A percentile compares a stretch with the other conserved stretches of the same genome.
Conservation (phyloP, 306 rosid genomes). For the Sesbania bispinosa region DNA sequence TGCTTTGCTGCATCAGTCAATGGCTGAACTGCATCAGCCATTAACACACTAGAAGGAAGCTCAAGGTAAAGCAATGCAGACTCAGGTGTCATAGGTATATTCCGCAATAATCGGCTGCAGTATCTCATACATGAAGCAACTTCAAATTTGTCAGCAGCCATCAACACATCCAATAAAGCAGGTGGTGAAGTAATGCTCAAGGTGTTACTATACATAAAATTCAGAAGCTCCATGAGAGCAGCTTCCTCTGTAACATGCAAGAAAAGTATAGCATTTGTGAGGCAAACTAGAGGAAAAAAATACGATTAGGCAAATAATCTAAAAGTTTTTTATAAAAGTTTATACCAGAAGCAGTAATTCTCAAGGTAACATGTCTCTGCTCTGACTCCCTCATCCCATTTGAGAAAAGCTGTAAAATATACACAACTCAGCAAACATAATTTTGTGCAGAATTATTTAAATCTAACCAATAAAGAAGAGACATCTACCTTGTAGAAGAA, state of each 20-base stretch:
- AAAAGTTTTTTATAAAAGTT: background rate
- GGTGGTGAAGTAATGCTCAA: conserved; percentile 58
- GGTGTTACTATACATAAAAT: conserved; percentile 78
- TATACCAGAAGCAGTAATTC: conserved; percentile 78
- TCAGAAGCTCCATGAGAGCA: conserved; percentile 88
- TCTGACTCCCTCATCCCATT: conserved; percentile 99
- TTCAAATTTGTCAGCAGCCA: conserved; percentile 98
- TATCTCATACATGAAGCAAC: conserved; percentile 94
- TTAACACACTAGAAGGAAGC: conserved; percentile 86
- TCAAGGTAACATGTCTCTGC: conserved; percentile 77
- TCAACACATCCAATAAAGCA: conserved; percentile 78
- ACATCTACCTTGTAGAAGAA: conserved; percentile 80
- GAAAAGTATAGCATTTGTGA: conserved; percentile 13
- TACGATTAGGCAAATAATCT: background rate
- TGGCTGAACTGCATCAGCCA: conserved; percentile 92
- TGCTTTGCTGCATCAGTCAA: conserved; percentile 91
- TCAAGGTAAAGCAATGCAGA: conserved; percentile 93
- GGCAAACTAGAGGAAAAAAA: conserved; percentile 1
- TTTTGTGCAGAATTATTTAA: background rate
- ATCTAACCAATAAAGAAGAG: background rate
- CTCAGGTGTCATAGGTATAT: conserved; percentile 81
- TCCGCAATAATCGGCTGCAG: conserved; percentile 70
- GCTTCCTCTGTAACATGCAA: conserved; percentile 75
- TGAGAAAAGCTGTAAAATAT: conserved; percentile 67
- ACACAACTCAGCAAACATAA: conserved; percentile 4